A percentile compares a stretch with the other conserved stretches of the same genome.
Evolutionary conservation across 2,329 filamentous ascomycete genomes (phyloP).

Genomic region (Kalmusia sp.): DNA sequence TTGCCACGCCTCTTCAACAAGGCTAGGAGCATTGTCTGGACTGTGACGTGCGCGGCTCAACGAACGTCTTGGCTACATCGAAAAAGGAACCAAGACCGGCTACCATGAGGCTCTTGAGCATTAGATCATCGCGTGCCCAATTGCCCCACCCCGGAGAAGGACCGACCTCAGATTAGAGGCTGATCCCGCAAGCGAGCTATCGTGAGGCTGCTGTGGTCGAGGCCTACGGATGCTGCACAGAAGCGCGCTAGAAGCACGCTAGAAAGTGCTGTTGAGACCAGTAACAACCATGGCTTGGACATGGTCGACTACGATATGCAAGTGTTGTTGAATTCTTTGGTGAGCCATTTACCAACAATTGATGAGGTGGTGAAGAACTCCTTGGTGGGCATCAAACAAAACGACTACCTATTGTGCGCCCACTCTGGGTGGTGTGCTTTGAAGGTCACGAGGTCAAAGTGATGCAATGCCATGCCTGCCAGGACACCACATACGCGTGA

Average conservation of each 20-base stretch:
- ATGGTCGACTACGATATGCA: not conserved
- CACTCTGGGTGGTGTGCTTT: not conserved
- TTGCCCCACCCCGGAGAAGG: conserved; percentile 5
- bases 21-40: not conserved
- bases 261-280: not conserved
- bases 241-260: conserved; percentile 5
- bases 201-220: conserved; percentile 3
- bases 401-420: too few species aligned
- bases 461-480: not conserved
- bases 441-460: not conserved
- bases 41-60: conserved; percentile 5
- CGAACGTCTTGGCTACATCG: not conserved
- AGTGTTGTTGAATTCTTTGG: not conserved
- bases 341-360: not conserved
- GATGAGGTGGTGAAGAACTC: too few species aligned
- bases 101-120: conserved; percentile 3
- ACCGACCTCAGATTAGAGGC: not conserved
- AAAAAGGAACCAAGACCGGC: not conserved
- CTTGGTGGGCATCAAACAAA: too few species aligned
- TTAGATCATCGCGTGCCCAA: not conserved
- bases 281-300: not conserved
- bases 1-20: not conserved
- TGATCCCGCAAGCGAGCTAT: not conserved
- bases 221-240: conserved; percentile 2
- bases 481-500: not conserved